phyloP scores from a whole-genome alignment of 805 yeast genomes.

The Scheffersomyces amazonensis region DNA sequence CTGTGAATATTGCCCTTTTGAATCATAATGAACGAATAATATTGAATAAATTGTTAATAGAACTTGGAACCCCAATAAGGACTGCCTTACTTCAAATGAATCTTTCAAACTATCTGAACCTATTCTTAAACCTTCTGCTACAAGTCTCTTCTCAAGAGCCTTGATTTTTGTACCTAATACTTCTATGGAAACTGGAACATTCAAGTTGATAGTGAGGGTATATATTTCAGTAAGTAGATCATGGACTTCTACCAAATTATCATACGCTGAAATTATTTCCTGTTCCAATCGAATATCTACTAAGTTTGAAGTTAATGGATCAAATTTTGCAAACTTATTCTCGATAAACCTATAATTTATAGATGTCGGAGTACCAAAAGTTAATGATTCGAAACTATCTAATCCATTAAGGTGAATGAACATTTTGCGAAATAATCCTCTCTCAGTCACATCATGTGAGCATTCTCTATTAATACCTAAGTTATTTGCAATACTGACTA shows the following conservation, averaged over 20 bases:
- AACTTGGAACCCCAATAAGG: background rate
- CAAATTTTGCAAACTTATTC: slow-evolving; percentile 35
- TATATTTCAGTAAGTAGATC: background rate
- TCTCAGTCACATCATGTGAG: slow-evolving; percentile 17
- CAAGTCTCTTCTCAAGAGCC: too few species aligned
- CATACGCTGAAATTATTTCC: slow-evolving; percentile 7
- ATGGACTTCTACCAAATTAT: background rate
- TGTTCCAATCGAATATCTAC: slow-evolving; percentile 32
- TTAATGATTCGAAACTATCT: slow-evolving; percentile 42
- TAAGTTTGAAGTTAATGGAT: slow-evolving; percentile 33
- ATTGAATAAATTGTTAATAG: background rate
- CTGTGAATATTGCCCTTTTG: background rate
- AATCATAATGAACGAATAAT: background rate
- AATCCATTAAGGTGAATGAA: slow-evolving; percentile 40
- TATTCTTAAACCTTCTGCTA: too few species aligned
- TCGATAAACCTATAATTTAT: slow-evolving; percentile 41
- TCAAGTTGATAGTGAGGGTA: background rate
- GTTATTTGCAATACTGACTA: slow-evolving; percentile 37
- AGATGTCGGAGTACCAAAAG: slow-evolving; percentile 43
- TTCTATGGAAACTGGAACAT: background rate
- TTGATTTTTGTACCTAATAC: background rate
- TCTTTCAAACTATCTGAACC: too few species aligned
- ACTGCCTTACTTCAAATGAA: background rate
- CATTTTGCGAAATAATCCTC: slow-evolving; percentile 15
- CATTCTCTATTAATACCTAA: slow-evolving; percentile 42